Evolutionary conservation across 2,329 filamentous ascomycete genomes (phyloP).

Genomic region (Tolypocladium tropicale): DNA sequence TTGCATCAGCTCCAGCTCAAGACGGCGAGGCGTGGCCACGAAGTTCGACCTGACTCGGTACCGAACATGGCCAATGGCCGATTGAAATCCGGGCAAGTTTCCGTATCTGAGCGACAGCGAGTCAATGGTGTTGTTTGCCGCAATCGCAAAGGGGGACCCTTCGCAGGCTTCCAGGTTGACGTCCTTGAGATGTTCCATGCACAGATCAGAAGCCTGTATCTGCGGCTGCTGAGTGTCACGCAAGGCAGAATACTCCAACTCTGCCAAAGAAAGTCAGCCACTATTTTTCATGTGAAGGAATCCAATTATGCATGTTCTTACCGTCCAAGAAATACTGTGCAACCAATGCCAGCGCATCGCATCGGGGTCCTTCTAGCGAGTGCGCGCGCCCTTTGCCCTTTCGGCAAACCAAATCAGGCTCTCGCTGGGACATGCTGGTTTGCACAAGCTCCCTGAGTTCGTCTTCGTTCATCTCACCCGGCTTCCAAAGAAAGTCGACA

Average conservation of each 20-base stretch:
- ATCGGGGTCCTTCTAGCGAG: background rate
- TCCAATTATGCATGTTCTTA: slow-evolving; percentile 13
- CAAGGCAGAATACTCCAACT: slow-evolving; percentile 35
- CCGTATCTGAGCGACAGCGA: slow-evolving; percentile 24
- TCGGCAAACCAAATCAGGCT: slow-evolving; percentile 13
- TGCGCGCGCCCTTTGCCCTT: slow-evolving; percentile 33
- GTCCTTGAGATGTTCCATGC: slow-evolving; percentile 28
- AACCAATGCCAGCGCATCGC: slow-evolving; percentile 29
- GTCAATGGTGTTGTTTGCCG: slow-evolving; percentile 25
- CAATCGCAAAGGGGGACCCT: slow-evolving; percentile 22
- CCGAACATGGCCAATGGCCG: slow-evolving; percentile 23
- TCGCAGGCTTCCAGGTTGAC: slow-evolving; percentile 11
- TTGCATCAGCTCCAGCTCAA: slow-evolving; percentile 41
- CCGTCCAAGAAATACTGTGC: slow-evolving; percentile 42
- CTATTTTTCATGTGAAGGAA: no score
- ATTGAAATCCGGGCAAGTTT: slow-evolving; percentile 18
- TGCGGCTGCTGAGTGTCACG: slow-evolving; percentile 15
- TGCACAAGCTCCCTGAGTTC: slow-evolving; percentile 19
- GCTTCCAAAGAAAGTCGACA: slow-evolving; percentile 38
- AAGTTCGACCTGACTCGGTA: slow-evolving; percentile 23
- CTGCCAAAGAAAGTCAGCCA: slow-evolving; percentile 17
- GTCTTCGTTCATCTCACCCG: slow-evolving; percentile 19
- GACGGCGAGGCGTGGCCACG: slow-evolving; percentile 30
- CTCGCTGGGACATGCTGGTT: slow-evolving; percentile 6
- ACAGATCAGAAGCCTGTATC: slow-evolving; percentile 30